A percentile compares a stretch with the other conserved stretches of the same genome.
Evolutionary conservation across 805 yeast genomes (phyloP).

Genomic region (Myxozyma nipponensis): DNA sequence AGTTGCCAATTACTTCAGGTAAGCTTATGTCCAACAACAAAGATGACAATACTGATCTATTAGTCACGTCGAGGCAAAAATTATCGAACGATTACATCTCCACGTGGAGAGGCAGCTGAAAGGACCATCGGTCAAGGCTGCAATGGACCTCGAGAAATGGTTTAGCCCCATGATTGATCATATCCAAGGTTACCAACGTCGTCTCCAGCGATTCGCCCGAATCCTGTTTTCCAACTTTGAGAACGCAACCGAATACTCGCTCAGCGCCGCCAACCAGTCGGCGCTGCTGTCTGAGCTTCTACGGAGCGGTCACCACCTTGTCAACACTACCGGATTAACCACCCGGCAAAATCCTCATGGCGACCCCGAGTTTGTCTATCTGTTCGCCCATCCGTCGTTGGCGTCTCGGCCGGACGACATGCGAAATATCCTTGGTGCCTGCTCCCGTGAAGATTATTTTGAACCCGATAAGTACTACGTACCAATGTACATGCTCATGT

Average conservation of each 20-base stretch:
- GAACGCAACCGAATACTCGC: conserved; percentile 52
- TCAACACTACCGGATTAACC: conserved; percentile 39
- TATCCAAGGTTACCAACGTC: conserved; percentile 59
- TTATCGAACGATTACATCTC: conserved; percentile 53
- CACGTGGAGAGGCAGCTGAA: conserved; percentile 70
- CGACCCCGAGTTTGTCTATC: conserved; percentile 68
- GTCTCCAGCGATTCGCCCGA: conserved; percentile 71
- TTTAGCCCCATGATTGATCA: conserved; percentile 40
- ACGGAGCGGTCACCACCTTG: conserved; percentile 67
- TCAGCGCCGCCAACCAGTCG: conserved; percentile 38
- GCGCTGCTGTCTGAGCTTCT: conserved; percentile 55
- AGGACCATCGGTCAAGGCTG: conserved; percentile 49
- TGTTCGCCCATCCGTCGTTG: conserved; percentile 63
- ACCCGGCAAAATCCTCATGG: background rate
- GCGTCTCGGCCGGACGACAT: conserved; percentile 17
- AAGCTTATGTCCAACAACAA: background rate
- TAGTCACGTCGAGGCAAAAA: background rate
- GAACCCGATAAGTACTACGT: conserved; percentile 9
- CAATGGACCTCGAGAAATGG: conserved; percentile 51
- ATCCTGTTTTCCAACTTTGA: conserved; percentile 47
- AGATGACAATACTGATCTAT: background rate
- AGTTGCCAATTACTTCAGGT: conserved; percentile 68
- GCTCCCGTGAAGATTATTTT: conserved; percentile 7
- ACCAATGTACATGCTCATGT: conserved; percentile 19
- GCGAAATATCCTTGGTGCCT: conserved; percentile 17